Evolutionary conservation across 2,329 filamentous ascomycete species (phyloP).

Genomic region (Phaeosphaeria sp.): DNA sequence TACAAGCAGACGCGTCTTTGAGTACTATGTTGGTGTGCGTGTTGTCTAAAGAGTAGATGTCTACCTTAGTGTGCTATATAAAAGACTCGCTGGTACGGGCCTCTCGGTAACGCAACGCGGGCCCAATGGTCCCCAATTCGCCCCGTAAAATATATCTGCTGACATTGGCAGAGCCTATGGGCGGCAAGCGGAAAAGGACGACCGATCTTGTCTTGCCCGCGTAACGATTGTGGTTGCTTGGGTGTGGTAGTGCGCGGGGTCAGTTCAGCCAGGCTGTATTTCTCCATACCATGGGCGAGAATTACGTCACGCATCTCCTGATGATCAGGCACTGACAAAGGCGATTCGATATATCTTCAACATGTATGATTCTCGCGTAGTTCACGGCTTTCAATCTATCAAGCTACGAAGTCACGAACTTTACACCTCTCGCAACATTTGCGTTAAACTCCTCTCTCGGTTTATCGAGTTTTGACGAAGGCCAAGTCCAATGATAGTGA

Average conservation of each 20-base stretch:
- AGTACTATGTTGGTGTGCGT: neutral
- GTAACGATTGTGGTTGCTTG: neutral
- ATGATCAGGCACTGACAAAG: neutral
- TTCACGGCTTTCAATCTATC: neutral
- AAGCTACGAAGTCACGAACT: constrained; percentile 26
- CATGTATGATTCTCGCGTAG: neutral
- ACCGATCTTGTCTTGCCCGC: neutral
- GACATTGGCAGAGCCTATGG: neutral
- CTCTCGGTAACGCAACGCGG: neutral
- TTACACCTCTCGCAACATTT: constrained; percentile 32
- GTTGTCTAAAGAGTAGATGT: neutral
- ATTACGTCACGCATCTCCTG: neutral
- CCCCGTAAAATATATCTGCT: neutral
- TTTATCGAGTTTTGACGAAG: constrained; percentile 36
- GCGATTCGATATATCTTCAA: neutral
- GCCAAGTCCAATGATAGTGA: constrained; percentile 47
- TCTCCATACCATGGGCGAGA: neutral
- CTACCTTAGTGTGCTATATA: neutral
- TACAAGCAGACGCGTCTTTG: neutral
- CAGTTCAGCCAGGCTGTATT: neutral
- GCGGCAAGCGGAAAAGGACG: neutral
- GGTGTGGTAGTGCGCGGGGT: neutral
- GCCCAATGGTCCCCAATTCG: neutral
- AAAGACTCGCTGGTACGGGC: neutral
- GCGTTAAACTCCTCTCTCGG: constrained; percentile 29